These are phyloP conservation scores for Sideroxylon spinosum DNA, from an alignment of 179 eudicot species.

Conservation along the genomic window DNA sequence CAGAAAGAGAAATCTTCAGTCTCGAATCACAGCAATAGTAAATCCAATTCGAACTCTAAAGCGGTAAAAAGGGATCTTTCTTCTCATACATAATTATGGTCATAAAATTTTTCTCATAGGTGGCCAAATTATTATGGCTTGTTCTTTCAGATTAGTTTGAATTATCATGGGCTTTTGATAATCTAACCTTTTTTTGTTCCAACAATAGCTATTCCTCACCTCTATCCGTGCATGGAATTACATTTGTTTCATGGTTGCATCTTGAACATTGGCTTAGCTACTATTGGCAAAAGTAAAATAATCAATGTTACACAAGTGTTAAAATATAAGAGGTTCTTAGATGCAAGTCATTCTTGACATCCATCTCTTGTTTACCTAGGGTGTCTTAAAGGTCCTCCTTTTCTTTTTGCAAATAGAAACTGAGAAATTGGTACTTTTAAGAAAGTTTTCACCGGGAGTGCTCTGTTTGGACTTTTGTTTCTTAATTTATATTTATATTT, in stretches of 20 bases:
- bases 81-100: not conserved
- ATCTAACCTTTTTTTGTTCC: not conserved
- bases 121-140: not conserved
- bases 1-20: constrained; percentile 42
- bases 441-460: no score
- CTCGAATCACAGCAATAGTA: constrained; percentile 42
- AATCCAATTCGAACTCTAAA: constrained; percentile 40
- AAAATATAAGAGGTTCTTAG: not conserved
- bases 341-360: not conserved
- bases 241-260: not conserved
- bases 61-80: constrained; percentile 14
- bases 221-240: not conserved
- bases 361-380: not conserved
- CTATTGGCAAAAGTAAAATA: not conserved
- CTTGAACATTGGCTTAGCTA: not conserved
- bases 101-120: not conserved
- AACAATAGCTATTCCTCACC: not conserved
- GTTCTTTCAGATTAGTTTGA: not conserved
- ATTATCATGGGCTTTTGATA: not conserved
- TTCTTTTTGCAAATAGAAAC: no score
- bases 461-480: no score
- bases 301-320: not conserved
- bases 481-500: no score
- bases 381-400: no score
- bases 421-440: no score